phyloP scores from a whole-genome alignment of 1,284 basidiomycete genomes.

The Apiotrichum porosum region DNA sequence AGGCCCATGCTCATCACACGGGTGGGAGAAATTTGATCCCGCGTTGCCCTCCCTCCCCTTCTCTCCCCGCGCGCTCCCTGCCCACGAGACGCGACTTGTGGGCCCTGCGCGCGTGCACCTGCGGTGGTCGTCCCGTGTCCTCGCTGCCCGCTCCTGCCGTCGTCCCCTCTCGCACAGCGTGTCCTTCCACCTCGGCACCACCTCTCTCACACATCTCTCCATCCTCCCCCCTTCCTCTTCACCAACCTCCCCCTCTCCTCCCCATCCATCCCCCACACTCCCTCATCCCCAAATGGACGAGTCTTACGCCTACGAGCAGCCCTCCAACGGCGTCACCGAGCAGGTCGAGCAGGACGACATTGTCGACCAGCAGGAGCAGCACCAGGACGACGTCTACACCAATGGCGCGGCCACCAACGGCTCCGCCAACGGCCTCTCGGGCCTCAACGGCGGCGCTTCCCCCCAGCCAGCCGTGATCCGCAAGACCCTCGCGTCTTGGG shows the following conservation, averaged over 20 bases:
- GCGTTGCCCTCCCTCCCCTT: no score
- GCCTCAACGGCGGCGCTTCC: constrained; percentile 1
- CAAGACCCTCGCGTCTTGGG: constrained; percentile 48
- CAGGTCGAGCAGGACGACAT: neutral
- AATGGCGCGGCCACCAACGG: constrained; percentile 8
- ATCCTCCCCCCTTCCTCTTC: neutral
- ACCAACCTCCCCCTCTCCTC: neutral
- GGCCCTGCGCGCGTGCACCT: no score
- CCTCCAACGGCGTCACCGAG: constrained; percentile 10
- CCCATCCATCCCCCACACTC: neutral
- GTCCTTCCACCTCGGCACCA: neutral
- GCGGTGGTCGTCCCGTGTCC: neutral
- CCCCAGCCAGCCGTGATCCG: constrained; percentile 27
- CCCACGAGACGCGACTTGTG: no score
- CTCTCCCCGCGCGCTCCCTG: no score
- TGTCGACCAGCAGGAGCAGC: neutral
- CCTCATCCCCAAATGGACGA: constrained; percentile 28
- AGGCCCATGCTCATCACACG: no score
- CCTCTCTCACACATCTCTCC: neutral
- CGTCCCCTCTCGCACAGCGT: neutral
- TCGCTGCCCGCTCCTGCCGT: neutral
- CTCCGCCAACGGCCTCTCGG: constrained; percentile 10
- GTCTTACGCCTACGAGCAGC: constrained; percentile 33
- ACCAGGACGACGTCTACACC: neutral
- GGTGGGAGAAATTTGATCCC: no score